Base-by-base conservation (phyloP, 1,139 yeast genomes). In the Hemisphaericaspora lyxosophila region DNA sequence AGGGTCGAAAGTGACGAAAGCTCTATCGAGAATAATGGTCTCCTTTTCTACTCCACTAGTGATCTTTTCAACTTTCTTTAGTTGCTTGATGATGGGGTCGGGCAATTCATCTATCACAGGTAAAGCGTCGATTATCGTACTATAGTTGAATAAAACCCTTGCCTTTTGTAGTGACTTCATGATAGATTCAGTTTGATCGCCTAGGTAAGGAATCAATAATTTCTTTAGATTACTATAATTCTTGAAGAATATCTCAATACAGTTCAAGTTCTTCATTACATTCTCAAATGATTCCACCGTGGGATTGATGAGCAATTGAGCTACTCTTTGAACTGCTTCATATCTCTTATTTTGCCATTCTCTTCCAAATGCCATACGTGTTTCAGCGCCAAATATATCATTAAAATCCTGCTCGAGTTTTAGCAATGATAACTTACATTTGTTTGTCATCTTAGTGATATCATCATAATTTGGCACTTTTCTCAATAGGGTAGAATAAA, bases 391-490 rank as follows among this genome's bases (percentile, higher is more conserved):
- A 35, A 69, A 62, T 2, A 67, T 43, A 22, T 41, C 43, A 38
- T 59, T 62, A 41, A 65, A 57, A 39, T 66, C 64, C 12, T 56
- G 54, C 42, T 71, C 77, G 30, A 70, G 46, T 34, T 50, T 50
- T 29, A 55, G 40, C 28, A 68, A 36, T 6, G 51, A 45, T 19
- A 47, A 26, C 40, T 56, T 57, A n/a, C 63, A 55, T 18, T 47
- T 45, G 35, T 49, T 45, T 4, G 73, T 52, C 63, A 70, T 60
- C n/a, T 42, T 20, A 4, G 73, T 65, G 35, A 71, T 52, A 48
- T 71, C 76, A 34, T 69, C 74, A 43, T 68, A 70, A 43, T 67
- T 55, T 17, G 73, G 70, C 18, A 71, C 60, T 46, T 71, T 71
- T 35, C 55, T 51, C 29, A 71, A 51, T 30, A 71, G 54, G 11